Evolutionary conservation across 495 filamentous ascomycete genomes (phyloP).

Genomic region (Neurospora hispaniola): DNA sequence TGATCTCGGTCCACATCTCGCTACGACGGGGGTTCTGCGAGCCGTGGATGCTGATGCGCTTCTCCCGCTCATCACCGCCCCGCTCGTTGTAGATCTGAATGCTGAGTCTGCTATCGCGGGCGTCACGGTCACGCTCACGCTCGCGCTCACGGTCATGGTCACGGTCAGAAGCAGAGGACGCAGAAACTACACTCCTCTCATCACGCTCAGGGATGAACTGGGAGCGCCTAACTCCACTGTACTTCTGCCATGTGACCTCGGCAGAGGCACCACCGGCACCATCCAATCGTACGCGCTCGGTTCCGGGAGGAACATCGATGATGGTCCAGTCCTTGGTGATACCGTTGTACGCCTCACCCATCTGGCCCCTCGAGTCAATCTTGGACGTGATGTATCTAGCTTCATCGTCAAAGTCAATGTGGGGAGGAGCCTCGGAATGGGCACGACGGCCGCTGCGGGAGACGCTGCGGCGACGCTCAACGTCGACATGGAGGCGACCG

Average conservation of each 20-base stretch:
- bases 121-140: slow-evolving; percentile 25
- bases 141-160: slow-evolving; percentile 18
- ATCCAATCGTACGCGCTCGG: slow-evolving; percentile 63
- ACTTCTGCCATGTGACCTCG: slow-evolving; percentile 65
- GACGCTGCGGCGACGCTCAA: slow-evolving; percentile 26
- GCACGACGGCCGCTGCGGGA: slow-evolving; percentile 26
- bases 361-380: slow-evolving; percentile 45
- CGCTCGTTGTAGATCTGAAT: slow-evolving; percentile 33
- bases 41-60: slow-evolving; percentile 26
- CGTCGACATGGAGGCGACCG: slow-evolving; percentile 48
- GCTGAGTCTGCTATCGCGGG: slow-evolving; percentile 24
- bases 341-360: slow-evolving; percentile 58
- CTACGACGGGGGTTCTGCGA: slow-evolving; percentile 37
- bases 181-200: slow-evolving; percentile 14
- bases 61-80: slow-evolving; percentile 28
- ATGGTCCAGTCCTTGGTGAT: slow-evolving; percentile 64
- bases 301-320: slow-evolving; percentile 71
- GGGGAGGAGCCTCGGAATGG: slow-evolving; percentile 36
- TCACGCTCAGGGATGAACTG: slow-evolving; percentile 50
- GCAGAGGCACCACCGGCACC: slow-evolving; percentile 54
- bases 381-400: slow-evolving; percentile 56
- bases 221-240: slow-evolving; percentile 62
- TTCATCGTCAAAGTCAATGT: slow-evolving; percentile 41
- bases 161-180: slow-evolving; percentile 21
- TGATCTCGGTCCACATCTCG: slow-evolving; percentile 94